Conservation (phyloP, 805 yeast species). For the Barnettozyma botsteinii region DNA sequence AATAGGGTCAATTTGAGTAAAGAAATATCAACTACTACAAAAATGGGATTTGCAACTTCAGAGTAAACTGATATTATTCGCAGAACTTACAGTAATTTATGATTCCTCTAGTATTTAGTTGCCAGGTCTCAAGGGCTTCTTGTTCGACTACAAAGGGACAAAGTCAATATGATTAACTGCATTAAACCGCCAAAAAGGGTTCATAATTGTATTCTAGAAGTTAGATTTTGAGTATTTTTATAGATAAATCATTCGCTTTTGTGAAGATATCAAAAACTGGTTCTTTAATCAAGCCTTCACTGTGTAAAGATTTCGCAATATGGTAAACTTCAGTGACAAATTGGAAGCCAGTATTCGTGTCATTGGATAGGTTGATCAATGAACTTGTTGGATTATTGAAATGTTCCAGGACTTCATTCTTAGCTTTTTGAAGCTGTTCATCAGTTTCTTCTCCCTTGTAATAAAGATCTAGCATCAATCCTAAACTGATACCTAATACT, state of each 20-base stretch:
- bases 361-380: constrained; percentile 5
- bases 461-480: constrained; percentile 30
- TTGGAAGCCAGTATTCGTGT: constrained; percentile 8
- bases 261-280: constrained; percentile 1
- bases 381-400: constrained; percentile 6
- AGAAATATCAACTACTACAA: too few relatives aligned
- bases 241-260: constrained; percentile 6
- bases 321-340: constrained; percentile 8
- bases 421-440: not conserved
- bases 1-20: too few relatives aligned
- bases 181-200: too few relatives aligned
- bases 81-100: too few relatives aligned
- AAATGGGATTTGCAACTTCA: too few relatives aligned
- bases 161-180: too few relatives aligned
- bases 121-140: too few relatives aligned
- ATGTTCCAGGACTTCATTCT: not conserved
- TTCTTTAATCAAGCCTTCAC: constrained; percentile 4
- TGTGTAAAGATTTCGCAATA: constrained; percentile 3
- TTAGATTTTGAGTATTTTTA: too few relatives aligned
- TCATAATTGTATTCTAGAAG: too few relatives aligned
- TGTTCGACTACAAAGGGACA: too few relatives aligned
- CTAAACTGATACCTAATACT: constrained; percentile 54
- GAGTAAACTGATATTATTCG: too few relatives aligned
- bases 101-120: too few relatives aligned
- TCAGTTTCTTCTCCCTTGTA: constrained; percentile 2